Percentiles rank a stretch among this genome's conserved stretches.
Evolutionary conservation across 225 moss, liverwort and hornwort species (phyloP).

Genomic region (Pseudoscleropodium purum): DNA sequence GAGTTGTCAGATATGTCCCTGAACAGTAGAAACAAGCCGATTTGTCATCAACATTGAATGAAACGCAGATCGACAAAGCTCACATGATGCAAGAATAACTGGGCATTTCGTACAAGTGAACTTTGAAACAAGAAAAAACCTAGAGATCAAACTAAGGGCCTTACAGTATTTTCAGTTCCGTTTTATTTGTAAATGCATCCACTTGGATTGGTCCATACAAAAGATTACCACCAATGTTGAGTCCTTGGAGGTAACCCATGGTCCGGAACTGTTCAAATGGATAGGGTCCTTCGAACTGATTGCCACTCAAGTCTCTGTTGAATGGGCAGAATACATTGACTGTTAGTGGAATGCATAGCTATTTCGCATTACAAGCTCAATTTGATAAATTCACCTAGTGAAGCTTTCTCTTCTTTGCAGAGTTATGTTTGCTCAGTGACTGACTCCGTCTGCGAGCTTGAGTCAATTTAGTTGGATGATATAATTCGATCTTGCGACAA

Average conservation of each 20-base stretch:
- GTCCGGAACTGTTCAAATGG: not conserved
- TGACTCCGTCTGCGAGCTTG: too few species aligned
- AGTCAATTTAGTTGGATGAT: not conserved
- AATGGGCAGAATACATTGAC: not conserved
- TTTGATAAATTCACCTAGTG: not conserved
- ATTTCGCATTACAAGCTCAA: not conserved
- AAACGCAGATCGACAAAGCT: not conserved
- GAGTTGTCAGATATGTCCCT: not conserved
- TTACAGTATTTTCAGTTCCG: constrained; percentile 1
- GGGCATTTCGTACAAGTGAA: not conserved
- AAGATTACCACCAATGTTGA: not conserved
- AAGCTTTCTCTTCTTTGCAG: not conserved
- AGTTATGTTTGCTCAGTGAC: not conserved
- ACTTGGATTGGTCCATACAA: not conserved
- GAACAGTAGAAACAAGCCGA: not conserved
- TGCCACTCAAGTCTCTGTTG: constrained; percentile 15
- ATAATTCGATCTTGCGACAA: not conserved
- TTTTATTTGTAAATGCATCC: not conserved
- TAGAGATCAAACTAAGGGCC: not conserved
- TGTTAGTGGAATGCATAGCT: not conserved
- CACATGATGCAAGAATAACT: not conserved
- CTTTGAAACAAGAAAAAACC: not conserved
- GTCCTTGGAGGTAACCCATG: not conserved
- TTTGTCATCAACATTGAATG: not conserved
- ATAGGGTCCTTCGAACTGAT: not conserved